Evolutionary conservation across 306 rosid genomes (phyloP).

Genomic region (Trifolium repens): DNA sequence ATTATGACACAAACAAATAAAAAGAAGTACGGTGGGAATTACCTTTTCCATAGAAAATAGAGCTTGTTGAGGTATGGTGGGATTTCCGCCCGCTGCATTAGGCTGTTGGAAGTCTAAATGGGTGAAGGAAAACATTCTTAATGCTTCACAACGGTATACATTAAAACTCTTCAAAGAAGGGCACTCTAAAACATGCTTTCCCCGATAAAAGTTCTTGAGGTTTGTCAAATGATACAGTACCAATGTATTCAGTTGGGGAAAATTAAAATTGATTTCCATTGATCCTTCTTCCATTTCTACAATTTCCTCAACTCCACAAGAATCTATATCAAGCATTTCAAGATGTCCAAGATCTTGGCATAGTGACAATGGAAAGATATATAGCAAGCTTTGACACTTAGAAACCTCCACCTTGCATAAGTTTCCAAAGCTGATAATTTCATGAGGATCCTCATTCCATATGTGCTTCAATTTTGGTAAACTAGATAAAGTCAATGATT

Average conservation of each 20-base stretch:
- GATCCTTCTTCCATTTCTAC: not conserved
- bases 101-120: too few relatives aligned
- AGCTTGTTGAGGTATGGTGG: too few relatives aligned
- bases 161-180: constrained; percentile 5
- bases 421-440: constrained; percentile 21
- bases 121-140: too few relatives aligned
- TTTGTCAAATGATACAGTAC: not conserved
- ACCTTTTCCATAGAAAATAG: constrained; percentile 19
- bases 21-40: not conserved
- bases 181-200: constrained; percentile 5
- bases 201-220: not conserved
- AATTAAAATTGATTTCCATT: not conserved
- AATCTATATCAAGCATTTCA: not conserved
- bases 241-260: not conserved
- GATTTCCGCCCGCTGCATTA: too few relatives aligned
- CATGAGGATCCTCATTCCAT: constrained; percentile 10
- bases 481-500: not conserved
- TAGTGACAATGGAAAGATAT: not conserved
- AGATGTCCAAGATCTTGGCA: not conserved
- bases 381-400: not conserved
- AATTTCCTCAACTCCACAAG: constrained; percentile 5
- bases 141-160: too few relatives aligned
- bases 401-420: not conserved
- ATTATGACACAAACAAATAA: too few relatives aligned
- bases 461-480: not conserved